Evolutionary conservation across 2,329 filamentous ascomycete species (phyloP).

Genomic region (Aureobasidium sp.): DNA sequence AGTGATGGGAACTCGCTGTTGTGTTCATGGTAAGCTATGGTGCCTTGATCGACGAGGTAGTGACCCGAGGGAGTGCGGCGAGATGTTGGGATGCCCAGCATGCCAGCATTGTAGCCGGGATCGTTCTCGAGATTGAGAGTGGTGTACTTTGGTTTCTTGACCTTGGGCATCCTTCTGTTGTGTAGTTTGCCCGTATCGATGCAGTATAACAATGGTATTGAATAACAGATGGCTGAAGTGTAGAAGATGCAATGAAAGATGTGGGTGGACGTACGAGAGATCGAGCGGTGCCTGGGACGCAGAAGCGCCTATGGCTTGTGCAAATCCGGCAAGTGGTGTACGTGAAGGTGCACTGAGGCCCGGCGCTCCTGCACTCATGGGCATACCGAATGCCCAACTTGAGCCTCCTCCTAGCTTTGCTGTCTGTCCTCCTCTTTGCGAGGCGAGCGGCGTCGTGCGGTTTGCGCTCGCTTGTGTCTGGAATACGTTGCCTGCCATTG

Average conservation of each 20-base stretch:
- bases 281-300: slow-evolving; percentile 24
- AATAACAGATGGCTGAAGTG: background rate
- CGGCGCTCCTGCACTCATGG: slow-evolving; percentile 21
- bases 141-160: background rate
- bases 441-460: slow-evolving; percentile 23
- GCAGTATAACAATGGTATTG: background rate
- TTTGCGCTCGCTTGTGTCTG: slow-evolving; percentile 33
- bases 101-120: background rate
- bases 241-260: background rate
- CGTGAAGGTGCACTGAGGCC: slow-evolving; percentile 22
- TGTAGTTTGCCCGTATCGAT: background rate
- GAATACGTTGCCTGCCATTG: slow-evolving; percentile 59
- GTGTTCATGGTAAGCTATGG: slow-evolving; percentile 28
- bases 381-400: slow-evolving; percentile 26
- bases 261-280: slow-evolving; percentile 25
- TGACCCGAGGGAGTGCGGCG: background rate
- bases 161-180: too few species aligned
- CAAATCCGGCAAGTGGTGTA: slow-evolving; percentile 25
- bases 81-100: background rate
- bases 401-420: slow-evolving; percentile 23
- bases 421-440: slow-evolving; percentile 25
- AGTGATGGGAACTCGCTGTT: slow-evolving; percentile 70
- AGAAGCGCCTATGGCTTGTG: slow-evolving; percentile 24
- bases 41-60: background rate
- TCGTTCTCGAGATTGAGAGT: slow-evolving; percentile 12